phyloP scores from a whole-genome alignment of 345 rosid genomes.

The Sonneratia caseolaris region DNA sequence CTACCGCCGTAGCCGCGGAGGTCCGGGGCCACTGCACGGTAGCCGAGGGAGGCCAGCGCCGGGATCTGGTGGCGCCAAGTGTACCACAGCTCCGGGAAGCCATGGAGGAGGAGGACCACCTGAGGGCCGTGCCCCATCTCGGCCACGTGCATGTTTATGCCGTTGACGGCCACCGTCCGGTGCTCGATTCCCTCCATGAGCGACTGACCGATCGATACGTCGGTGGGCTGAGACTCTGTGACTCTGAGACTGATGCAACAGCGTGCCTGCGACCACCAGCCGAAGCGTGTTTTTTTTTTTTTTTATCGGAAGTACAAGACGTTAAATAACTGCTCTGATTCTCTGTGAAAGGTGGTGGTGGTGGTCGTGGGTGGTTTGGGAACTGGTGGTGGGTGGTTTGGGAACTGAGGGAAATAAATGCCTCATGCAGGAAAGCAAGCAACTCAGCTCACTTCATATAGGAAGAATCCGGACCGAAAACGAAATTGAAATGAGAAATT shows the following conservation, averaged over 20 bases:
- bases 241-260: too few relatives aligned
- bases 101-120: conserved; percentile 56
- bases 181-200: conserved; percentile 49
- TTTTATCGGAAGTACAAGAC: too few relatives aligned
- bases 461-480: too few relatives aligned
- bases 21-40: conserved; percentile 65
- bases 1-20: conserved; percentile 74
- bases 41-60: conserved; percentile 45
- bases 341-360: background rate
- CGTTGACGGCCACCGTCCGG: conserved; percentile 41
- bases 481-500: too few relatives aligned
- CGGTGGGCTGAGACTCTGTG: too few relatives aligned
- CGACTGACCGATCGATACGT: background rate
- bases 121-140: conserved; percentile 52
- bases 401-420: background rate
- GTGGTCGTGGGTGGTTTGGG: background rate
- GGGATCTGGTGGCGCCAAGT: conserved; percentile 78
- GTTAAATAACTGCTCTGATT: background rate
- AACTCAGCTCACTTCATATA: too few relatives aligned
- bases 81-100: conserved; percentile 87
- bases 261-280: too few relatives aligned
- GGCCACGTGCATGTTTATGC: conserved; percentile 68
- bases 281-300: too few relatives aligned
- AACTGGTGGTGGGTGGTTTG: background rate
- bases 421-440: background rate